Evolutionary conservation across 352 stramenopile genomes (phyloP).

Genomic region (Globisporangium yorkense): DNA sequence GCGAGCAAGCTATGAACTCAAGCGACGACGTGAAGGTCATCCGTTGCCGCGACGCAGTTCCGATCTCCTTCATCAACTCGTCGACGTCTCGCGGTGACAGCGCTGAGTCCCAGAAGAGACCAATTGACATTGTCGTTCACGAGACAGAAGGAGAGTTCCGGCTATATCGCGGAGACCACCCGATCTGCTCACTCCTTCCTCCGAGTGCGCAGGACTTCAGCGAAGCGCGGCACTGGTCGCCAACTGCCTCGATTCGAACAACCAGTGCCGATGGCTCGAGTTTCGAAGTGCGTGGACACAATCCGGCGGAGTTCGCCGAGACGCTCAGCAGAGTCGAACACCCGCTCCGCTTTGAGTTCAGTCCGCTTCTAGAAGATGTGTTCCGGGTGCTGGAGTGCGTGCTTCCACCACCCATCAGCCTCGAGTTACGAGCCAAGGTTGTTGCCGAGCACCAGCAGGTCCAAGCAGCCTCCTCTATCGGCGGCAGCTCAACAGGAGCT

Average conservation of each 20-base stretch:
- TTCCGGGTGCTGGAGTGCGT: conserved; percentile 27
- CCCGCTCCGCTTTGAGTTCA: conserved; percentile 24
- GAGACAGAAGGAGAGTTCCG: conserved; percentile 21
- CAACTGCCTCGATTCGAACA: conserved; percentile 21
- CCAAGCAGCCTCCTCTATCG: neutral
- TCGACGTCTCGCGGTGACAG: neutral
- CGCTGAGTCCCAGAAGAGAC: neutral
- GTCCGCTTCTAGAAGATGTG: conserved; percentile 24
- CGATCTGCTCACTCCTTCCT: conserved; percentile 27
- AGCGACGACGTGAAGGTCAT: conserved; percentile 12
- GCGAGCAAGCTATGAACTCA: neutral
- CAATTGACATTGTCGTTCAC: conserved; percentile 41
- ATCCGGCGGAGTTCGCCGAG: conserved; percentile 12
- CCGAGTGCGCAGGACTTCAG: conserved; percentile 5
- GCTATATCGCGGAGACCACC: conserved; percentile 25
- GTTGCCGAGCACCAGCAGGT: conserved; percentile 1
- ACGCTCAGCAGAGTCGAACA: conserved; percentile 33
- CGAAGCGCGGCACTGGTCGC: conserved; percentile 7
- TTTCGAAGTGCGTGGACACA: conserved; percentile 26
- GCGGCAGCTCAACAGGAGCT: neutral
- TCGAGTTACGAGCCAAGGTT: conserved; percentile 6
- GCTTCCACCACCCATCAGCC: conserved; percentile 14
- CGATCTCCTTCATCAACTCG: conserved; percentile 14
- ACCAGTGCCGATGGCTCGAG: conserved; percentile 12
- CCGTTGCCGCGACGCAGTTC: conserved; percentile 36